These are phyloP conservation scores for Tuber aestivum DNA, from an alignment of 495 filamentous ascomycete species.

Conservation along the genomic window DNA sequence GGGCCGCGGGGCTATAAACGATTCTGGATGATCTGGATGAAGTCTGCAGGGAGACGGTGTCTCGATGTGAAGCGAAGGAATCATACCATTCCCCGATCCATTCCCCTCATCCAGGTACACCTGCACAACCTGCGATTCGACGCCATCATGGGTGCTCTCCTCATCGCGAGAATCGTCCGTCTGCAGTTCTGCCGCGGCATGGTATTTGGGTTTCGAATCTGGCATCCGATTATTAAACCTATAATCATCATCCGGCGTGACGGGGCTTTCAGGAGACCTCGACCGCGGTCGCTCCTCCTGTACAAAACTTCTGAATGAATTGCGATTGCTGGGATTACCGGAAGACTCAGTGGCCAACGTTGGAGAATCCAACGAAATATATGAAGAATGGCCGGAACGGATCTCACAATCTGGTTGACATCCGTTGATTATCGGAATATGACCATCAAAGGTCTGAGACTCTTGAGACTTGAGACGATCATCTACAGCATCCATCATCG, in stretches of 20 bases:
- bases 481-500: constrained; percentile 1
- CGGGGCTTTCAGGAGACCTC: constrained; percentile 25
- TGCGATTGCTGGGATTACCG: constrained; percentile 29
- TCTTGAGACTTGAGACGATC: not conserved
- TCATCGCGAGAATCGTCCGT: constrained; percentile 26
- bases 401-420: not conserved
- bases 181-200: not conserved
- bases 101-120: constrained; percentile 26
- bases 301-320: constrained; percentile 25
- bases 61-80: constrained; percentile 25
- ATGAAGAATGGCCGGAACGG: constrained; percentile 26
- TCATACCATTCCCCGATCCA: constrained; percentile 4
- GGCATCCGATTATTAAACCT: constrained; percentile 13
- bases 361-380: constrained; percentile 27
- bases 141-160: constrained; percentile 21
- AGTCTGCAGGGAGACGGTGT: constrained; percentile 11
- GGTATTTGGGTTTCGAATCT: constrained; percentile 19
- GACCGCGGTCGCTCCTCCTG: constrained; percentile 27
- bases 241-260: constrained; percentile 29
- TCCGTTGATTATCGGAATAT: constrained; percentile 2
- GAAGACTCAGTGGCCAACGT: constrained; percentile 30
- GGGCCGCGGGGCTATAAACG: constrained; percentile 16
- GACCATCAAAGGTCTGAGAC: constrained; percentile 1
- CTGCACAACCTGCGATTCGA: constrained; percentile 25
- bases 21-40: constrained; percentile 20